Base-by-base conservation (phyloP, 139 green algal species). In the Coelastrella sp. region DNA sequence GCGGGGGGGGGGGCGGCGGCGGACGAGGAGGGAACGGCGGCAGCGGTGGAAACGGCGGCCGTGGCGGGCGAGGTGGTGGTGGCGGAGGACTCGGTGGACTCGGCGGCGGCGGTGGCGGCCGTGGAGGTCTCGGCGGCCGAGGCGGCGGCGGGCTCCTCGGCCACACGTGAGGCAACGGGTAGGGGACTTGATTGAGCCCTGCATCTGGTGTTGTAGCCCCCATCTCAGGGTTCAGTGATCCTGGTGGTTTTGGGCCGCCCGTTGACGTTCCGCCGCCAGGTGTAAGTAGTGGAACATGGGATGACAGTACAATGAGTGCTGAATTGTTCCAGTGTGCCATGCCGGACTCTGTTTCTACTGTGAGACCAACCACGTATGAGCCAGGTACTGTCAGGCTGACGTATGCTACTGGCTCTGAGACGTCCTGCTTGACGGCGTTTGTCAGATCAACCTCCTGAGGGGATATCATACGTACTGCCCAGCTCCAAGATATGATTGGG, bases 251-350 rank as follows among this genome's bases (percentile, higher is more conserved):
- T 23, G 45, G 45, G 11, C 45, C 45, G 45, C 15, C 45, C 45
- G 45, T 9, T 13, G 45, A n/a, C n/a, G n/a, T n/a, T n/a, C 40
- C 38, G 72, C 72, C 27, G 43, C 72, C 72, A 9, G 53, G 21
- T 15, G 43, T 63, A 25, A 79, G 21, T 5, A 13, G 15, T 11
- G 73, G 73, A 13, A 67, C 73, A 11, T 30, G 19, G 21, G 23
- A 35, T 53, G 73, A 66, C 41, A 81, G 73, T 50, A 82, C 53
- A 45, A 84, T 84, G 15, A 84, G 60, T 45, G 78, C 78, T 48
- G 78, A 66, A n/a, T 84, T 84, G 41, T 84, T 76, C 40, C 41
- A 84, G 78, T 84, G 78, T 25, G 60, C 41, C 2, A 67, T n/a
- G 1, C 78, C 78, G 9, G 62, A 34, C 8, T 75, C 60, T 0